phyloP scores from a whole-genome alignment of 306 rosid genomes.

The Inga oerstediana region DNA sequence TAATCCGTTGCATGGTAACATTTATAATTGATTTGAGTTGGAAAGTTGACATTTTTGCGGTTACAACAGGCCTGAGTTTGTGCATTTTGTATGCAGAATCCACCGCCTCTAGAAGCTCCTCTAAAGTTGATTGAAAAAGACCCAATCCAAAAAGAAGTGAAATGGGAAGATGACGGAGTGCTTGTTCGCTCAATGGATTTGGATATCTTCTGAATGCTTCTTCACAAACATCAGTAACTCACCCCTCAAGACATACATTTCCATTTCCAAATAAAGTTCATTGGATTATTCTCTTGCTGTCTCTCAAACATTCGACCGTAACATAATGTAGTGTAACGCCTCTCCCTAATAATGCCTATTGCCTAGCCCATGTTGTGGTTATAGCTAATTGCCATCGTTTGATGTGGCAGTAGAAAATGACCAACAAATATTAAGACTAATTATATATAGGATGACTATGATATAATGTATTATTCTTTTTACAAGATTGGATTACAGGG shows the following conservation, averaged over 20 bases:
- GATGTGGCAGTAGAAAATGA: neutral
- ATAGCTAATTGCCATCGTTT: constrained; percentile 2
- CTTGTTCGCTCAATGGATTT: constrained; percentile 60
- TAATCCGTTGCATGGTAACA: constrained; percentile 85
- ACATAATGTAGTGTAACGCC: neutral
- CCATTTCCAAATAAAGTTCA: neutral
- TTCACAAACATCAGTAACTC: constrained; percentile 16
- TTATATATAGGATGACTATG: neutral
- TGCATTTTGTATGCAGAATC: constrained; percentile 59
- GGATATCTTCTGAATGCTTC: constrained; percentile 66
- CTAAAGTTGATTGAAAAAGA: constrained; percentile 58
- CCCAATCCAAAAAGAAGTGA: constrained; percentile 52
- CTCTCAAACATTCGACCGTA: neutral
- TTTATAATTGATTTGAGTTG: neutral
- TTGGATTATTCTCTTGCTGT: neutral
- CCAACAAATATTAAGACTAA: neutral
- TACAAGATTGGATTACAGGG: neutral
- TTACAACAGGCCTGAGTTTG: constrained; percentile 11
- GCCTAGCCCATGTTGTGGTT: neutral
- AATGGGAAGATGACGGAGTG: constrained; percentile 93
- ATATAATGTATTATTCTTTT: neutral
- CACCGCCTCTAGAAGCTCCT: constrained; percentile 77
- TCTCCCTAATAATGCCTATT: neutral
- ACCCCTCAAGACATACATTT: neutral
- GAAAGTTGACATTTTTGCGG: constrained; percentile 17